Evolutionary conservation across 176 grass and related monocot species (phyloP).

Genomic region (Tillandsia leiboldiana): DNA sequence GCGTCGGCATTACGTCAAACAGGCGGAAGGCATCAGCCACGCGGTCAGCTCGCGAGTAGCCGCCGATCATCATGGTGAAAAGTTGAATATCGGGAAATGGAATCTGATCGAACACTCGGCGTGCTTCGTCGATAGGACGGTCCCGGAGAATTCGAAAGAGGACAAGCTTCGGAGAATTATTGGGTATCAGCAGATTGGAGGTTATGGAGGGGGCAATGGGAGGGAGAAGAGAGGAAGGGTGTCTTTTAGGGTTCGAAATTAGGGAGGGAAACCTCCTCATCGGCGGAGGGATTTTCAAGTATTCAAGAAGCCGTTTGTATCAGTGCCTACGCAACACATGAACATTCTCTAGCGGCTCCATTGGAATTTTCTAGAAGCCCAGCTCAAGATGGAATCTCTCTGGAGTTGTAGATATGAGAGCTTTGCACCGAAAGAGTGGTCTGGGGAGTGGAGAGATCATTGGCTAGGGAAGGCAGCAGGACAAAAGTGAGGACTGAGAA

Average conservation of each 20-base stretch:
- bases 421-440: too few species aligned
- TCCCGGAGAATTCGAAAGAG: conserved; percentile 19
- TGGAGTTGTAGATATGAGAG: too few species aligned
- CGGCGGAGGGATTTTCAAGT: background rate
- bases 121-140: conserved; percentile 32
- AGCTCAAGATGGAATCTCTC: too few species aligned
- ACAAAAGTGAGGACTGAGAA: too few species aligned
- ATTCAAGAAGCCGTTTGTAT: too few species aligned
- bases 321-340: too few species aligned
- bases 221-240: background rate
- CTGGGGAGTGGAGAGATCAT: too few species aligned
- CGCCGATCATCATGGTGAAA: conserved; percentile 12
- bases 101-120: conserved; percentile 21
- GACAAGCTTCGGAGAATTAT: conserved; percentile 8
- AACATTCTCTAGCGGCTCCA: too few species aligned
- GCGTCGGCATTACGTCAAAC: conserved; percentile 45
- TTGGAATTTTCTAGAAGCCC: too few species aligned
- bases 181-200: background rate
- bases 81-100: conserved; percentile 3
- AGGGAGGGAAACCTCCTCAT: conserved; percentile 22
- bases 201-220: background rate
- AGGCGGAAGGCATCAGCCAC: conserved; percentile 31
- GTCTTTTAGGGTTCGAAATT: background rate
- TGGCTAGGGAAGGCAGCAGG: too few species aligned
- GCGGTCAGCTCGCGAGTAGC: conserved; percentile 11